Conservation (phyloP, 2,329 filamentous ascomycete genomes). For the Calonectria pteridis region DNA sequence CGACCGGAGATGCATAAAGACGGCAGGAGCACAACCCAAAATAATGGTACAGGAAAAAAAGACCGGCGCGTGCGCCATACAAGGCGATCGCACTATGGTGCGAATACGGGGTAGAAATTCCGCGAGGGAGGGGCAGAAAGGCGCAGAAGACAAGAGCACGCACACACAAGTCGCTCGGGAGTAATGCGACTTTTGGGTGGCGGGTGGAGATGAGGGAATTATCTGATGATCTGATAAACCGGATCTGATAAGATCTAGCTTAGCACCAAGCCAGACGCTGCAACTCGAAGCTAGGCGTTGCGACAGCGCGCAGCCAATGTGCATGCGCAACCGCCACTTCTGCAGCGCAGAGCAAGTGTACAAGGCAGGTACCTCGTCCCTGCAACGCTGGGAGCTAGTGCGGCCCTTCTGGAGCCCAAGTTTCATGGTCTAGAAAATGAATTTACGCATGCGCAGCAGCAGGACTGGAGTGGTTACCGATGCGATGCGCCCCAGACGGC, state of each 20-base stretch:
- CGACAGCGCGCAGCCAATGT: not conserved
- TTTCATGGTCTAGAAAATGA: constrained; percentile 6
- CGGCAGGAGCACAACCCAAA: not conserved
- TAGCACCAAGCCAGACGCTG: constrained; percentile 9
- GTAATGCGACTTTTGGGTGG: constrained; percentile 3
- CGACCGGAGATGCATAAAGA: constrained; percentile 26
- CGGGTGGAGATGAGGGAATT: constrained; percentile 56
- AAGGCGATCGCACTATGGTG: constrained; percentile 35
- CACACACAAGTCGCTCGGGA: constrained; percentile 1
- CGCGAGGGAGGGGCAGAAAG: constrained; percentile 8
- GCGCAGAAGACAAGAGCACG: not conserved
- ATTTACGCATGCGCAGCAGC: constrained; percentile 11
- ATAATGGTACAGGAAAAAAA: constrained; percentile 6
- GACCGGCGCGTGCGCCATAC: constrained; percentile 30
- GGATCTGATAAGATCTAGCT: constrained; percentile 56
- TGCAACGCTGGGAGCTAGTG: not conserved
- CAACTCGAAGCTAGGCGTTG: not conserved
- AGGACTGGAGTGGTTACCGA: constrained; percentile 23
- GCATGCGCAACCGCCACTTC: not conserved
- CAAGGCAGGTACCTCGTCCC: not conserved
- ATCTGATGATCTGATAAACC: constrained; percentile 70
- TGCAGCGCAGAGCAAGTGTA: not conserved
- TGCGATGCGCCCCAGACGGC: constrained; percentile 24
- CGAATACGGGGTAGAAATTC: constrained; percentile 31
- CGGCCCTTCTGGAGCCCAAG: not conserved